A percentile compares a stretch with the other conserved stretches of the same genome.
Evolutionary conservation across 257 asterid species (phyloP).

Genomic region (Primulina tabacum): DNA sequence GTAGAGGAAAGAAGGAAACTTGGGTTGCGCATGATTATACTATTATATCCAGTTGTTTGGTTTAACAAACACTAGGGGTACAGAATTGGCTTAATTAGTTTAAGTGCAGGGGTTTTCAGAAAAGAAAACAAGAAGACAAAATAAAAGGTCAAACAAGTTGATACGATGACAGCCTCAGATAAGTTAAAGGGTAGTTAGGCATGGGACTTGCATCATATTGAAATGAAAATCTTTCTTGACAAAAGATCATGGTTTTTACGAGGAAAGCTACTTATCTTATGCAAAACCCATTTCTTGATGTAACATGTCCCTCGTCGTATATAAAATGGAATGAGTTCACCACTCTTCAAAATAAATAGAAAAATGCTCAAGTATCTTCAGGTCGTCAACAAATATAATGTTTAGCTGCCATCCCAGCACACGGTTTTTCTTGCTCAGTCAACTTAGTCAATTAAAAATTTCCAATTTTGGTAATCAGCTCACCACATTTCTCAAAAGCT

Average conservation of each 20-base stretch:
- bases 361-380: neutral
- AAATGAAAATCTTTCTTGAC: neutral
- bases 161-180: neutral
- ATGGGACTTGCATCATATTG: neutral
- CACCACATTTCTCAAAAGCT: constrained; percentile 84
- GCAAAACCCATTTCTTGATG: neutral
- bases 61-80: neutral
- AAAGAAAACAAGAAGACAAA: neutral
- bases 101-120: neutral
- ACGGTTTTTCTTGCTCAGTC: constrained; percentile 16
- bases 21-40: neutral
- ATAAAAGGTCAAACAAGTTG: neutral
- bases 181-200: neutral
- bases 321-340: neutral
- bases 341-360: neutral
- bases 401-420: neutral
- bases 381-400: neutral
- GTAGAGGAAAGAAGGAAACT: no score
- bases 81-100: neutral
- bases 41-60: neutral
- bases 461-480: constrained; percentile 34
- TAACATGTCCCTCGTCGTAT: neutral
- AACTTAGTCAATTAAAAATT: constrained; percentile 13
- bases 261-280: neutral
- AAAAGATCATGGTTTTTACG: neutral